Base-by-base conservation (phyloP, 192 early-diverging fungal species). In the Haplosporangium gracile region DNA sequence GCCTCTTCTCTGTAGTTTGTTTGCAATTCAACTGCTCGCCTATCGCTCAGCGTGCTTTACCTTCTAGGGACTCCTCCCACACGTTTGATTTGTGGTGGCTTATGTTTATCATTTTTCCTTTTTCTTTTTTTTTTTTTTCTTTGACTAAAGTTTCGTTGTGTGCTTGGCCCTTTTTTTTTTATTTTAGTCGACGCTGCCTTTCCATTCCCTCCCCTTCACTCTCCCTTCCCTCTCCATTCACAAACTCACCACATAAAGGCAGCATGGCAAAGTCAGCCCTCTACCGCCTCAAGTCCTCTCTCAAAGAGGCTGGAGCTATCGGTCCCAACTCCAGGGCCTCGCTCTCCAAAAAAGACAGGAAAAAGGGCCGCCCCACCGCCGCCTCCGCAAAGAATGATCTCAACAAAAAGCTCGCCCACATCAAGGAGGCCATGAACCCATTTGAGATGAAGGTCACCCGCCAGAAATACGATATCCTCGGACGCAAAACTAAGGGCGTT, bases 401-500 rank as follows among this genome's bases (percentile, higher is more conserved):
- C 32, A 77, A 85, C 70, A 90, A 91, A 69, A 90, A 91, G 51
- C 77, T 89, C 71, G 39, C 71, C 7, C 73, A 90, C 63, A 80
- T 89, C 70, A 81, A 89, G 76, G 83, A 85, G 38, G 70, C 78
- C 60, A 88, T 93, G 74, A 99, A 98, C 88, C 99, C 97, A 5
- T 99, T 98, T 74, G 99, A 99, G 77, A 82, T 95, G 74, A 95
- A 98, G 88, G 85, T 94, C 69, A 96, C 94, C 77, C 91, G 91
- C 29, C 90, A 89, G 74, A 98, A 99, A 88, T 94, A 96, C 79
- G 94, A 96, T 32, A 93, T 99, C 5, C 81, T 99, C 22, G 96
- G 96, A 29, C 90, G 95, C 16, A 97, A 94, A 77, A 90, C 95
- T 51, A 97, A 97, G 70, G 96, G 97, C 71, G 89, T 90, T n/a